Percentiles rank a stretch among this genome's conserved stretches.
Evolutionary conservation across 805 yeast genomes (phyloP).

Genomic region (Spencermartinsiella europaea): DNA sequence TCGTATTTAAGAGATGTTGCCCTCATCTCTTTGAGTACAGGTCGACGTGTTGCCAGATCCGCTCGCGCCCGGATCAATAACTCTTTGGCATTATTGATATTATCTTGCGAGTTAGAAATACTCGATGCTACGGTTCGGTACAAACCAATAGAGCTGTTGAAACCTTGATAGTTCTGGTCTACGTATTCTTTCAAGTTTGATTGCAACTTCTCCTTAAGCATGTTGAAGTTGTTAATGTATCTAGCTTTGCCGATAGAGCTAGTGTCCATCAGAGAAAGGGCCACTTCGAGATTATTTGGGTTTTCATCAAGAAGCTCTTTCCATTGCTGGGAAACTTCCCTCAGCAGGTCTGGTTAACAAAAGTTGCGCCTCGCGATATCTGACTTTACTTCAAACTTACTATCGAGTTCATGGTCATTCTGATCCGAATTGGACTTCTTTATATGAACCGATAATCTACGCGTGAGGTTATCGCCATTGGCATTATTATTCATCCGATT

Average conservation of each 20-base stretch:
- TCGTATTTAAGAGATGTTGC: constrained; percentile 55
- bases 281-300: constrained; percentile 80
- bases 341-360: constrained; percentile 16
- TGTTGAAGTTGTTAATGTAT: constrained; percentile 59
- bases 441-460: not conserved
- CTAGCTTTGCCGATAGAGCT: constrained; percentile 89
- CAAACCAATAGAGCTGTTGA: constrained; percentile 80
- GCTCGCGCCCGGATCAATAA: constrained; percentile 45
- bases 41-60: constrained; percentile 50
- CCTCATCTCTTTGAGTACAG: constrained; percentile 58
- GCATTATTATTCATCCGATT: not conserved
- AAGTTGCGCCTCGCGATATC: no score
- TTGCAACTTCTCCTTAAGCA: constrained; percentile 53
- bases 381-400: no score
- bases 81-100: constrained; percentile 44
- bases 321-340: constrained; percentile 42
- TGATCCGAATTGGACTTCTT: not conserved
- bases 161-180: constrained; percentile 67
- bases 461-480: not conserved
- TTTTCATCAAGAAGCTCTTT: constrained; percentile 44
- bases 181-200: constrained; percentile 62
- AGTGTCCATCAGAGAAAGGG: constrained; percentile 75
- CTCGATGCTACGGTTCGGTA: constrained; percentile 66
- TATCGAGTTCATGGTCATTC: constrained; percentile 1
- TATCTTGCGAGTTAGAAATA: constrained; percentile 60